Evolutionary conservation across 2,329 filamentous ascomycete genomes (phyloP).

Genomic region (Cladosporium austrohemisphaericum): DNA sequence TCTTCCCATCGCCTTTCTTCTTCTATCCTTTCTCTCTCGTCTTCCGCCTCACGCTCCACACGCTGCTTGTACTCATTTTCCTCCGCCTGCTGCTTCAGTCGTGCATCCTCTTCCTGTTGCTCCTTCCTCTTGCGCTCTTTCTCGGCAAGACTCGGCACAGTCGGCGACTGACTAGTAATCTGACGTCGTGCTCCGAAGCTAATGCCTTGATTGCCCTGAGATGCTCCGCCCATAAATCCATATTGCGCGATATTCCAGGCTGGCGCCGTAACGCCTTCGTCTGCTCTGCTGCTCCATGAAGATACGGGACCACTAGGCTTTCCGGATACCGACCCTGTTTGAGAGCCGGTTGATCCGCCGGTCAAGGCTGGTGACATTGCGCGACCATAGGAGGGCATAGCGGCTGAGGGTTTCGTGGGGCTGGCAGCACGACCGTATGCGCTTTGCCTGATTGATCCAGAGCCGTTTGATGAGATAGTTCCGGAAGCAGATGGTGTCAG

Average conservation of each 20-base stretch:
- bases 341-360: slow-evolving; percentile 57
- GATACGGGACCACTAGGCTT: slow-evolving; percentile 60
- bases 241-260: slow-evolving; percentile 99
- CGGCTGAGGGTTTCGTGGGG: slow-evolving; percentile 22
- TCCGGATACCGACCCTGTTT: slow-evolving; percentile 45
- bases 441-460: neutral
- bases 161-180: slow-evolving; percentile 78
- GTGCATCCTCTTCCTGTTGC: slow-evolving; percentile 54
- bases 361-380: slow-evolving; percentile 47
- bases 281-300: slow-evolving; percentile 83
- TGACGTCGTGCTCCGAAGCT: slow-evolving; percentile 87
- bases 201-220: slow-evolving; percentile 91
- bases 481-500: slow-evolving; percentile 23
- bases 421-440: slow-evolving; percentile 8
- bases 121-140: slow-evolving; percentile 69
- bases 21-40: slow-evolving; percentile 57
- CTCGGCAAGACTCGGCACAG: slow-evolving; percentile 76
- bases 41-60: slow-evolving; percentile 55
- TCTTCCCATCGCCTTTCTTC: slow-evolving; percentile 67
- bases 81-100: slow-evolving; percentile 47
- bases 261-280: slow-evolving; percentile 75
- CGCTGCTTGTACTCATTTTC: slow-evolving; percentile 49
- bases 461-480: slow-evolving; percentile 1
- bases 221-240: slow-evolving; percentile 95
- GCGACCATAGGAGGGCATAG: slow-evolving; percentile 27